phyloP scores from a whole-genome alignment of 2,329 filamentous ascomycete genomes.

The Aspergillus tamarii region DNA sequence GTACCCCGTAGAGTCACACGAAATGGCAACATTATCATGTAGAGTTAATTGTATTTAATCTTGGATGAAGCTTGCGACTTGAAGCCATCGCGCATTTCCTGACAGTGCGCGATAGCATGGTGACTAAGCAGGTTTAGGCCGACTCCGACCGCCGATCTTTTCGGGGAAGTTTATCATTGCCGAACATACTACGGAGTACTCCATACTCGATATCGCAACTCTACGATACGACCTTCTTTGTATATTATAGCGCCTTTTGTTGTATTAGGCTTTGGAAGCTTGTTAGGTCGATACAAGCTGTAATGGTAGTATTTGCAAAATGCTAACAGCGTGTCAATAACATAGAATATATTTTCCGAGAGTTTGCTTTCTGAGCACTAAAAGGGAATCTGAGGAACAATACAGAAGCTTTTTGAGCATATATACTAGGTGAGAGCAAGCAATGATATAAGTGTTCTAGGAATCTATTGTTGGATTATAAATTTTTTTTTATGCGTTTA shows the following conservation, averaged over 20 bases:
- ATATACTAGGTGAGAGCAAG: too few relatives aligned
- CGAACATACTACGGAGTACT: background rate
- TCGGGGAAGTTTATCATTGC: background rate
- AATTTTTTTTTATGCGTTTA: too few relatives aligned
- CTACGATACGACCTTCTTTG: background rate
- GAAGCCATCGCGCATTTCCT: conserved; percentile 1
- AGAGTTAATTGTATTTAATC: background rate
- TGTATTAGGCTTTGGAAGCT: background rate
- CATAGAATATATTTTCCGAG: background rate
- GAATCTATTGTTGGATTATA: background rate
- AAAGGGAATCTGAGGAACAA: background rate
- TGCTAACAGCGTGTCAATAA: background rate
- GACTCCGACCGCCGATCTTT: conserved; percentile 2
- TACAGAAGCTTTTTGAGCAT: background rate
- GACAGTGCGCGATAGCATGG: background rate
- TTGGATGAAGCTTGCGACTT: conserved; percentile 1
- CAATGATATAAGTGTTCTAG: background rate
- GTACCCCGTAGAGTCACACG: conserved; percentile 19
- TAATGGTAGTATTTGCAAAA: background rate
- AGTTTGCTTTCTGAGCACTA: background rate
- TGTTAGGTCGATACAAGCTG: background rate
- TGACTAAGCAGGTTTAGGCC: conserved; percentile 5
- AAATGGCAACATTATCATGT: conserved; percentile 17
- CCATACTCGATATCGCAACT: background rate
- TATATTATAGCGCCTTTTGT: background rate